Base-by-base conservation (phyloP, 306 rosid species). In the Trichosanthes truncata region DNA sequence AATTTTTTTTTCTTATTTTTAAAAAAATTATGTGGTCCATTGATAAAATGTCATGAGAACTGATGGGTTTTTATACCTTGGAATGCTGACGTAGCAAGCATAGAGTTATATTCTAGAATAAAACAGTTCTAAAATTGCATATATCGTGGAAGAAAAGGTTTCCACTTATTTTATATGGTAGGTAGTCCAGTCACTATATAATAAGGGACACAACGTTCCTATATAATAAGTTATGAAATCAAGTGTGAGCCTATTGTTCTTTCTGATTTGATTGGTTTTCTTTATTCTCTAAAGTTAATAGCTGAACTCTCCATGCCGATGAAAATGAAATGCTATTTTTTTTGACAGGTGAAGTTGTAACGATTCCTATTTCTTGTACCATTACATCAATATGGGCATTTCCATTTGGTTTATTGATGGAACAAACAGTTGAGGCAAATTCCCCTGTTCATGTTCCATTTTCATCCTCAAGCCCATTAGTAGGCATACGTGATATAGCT, bases 341-440 rank as follows among this genome's bases (percentile, higher is more conserved):
- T 84, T 77, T 84, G 65, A 77, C 76, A 94, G 98, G 98, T 79
- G 98, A 94, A 87, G 85, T 94, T 67, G 89, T 89, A 25, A 87
- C 96, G 43, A 77, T 90, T 73, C 95, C 87, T 43, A 87, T 92
- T 48, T 85, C 91, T 17, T 90, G 83, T 23, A 83, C 90, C 72
- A 78, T 92, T 74, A 67, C 88, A 61, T 91, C 95, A 1, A 91
- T 94, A 86, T 94, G 97, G 98, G 83, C 98, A 65, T 91, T 94
- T 83, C 97, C 98, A 59, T 94, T 89, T 89, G 98, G 97, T 86
- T 86, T 94, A 80, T 78, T 94, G 74, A 89, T 94, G 77, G 95
- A 91, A 87, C 98, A 91, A 78, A 90, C 90, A 71, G 87, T 85
- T 81, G 92, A 91, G 74, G 76, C 84, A 81, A 85, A 76, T 85